These are phyloP conservation scores for Camellia japonica DNA, from an alignment of 148 eudicot genomes.

Conservation along the genomic window DNA sequence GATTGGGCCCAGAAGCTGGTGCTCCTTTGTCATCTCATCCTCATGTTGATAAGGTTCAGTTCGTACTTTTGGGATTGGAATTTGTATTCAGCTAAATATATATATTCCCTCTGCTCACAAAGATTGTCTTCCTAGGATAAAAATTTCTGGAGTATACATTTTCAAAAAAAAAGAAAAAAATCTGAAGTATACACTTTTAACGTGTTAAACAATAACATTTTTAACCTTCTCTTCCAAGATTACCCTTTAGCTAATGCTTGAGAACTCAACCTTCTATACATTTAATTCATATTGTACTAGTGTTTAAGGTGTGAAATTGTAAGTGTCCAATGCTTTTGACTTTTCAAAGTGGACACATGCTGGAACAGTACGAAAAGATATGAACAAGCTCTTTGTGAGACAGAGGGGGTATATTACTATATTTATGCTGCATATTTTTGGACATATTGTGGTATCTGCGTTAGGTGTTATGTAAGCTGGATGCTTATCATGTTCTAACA, in stretches of 20 bases:
- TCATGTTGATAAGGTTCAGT: constrained; percentile 89
- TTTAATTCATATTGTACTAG: background rate
- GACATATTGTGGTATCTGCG: background rate
- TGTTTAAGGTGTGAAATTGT: background rate
- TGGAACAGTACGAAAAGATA: background rate
- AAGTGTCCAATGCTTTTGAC: background rate
- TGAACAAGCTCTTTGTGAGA: background rate
- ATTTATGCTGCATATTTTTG: background rate
- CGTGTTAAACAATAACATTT: constrained; percentile 3
- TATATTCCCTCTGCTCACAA: background rate
- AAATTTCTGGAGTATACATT: too few relatives aligned
- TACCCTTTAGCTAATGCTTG: background rate
- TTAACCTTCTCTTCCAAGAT: constrained; percentile 1
- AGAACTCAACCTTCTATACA: background rate
- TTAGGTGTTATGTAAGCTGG: background rate
- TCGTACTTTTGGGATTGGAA: constrained; percentile 4
- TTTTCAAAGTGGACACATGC: background rate
- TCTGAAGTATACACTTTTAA: background rate
- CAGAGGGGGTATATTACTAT: background rate
- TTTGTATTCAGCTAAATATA: background rate
- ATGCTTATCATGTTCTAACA: background rate
- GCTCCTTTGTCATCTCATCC: constrained; percentile 93
- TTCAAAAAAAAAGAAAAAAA: too few relatives aligned
- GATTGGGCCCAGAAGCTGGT: constrained; percentile 93
- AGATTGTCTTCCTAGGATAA: background rate